Evolutionary conservation across 1,284 basidiomycete genomes (phyloP).

Genomic region (Rhodotorula sp.): DNA sequence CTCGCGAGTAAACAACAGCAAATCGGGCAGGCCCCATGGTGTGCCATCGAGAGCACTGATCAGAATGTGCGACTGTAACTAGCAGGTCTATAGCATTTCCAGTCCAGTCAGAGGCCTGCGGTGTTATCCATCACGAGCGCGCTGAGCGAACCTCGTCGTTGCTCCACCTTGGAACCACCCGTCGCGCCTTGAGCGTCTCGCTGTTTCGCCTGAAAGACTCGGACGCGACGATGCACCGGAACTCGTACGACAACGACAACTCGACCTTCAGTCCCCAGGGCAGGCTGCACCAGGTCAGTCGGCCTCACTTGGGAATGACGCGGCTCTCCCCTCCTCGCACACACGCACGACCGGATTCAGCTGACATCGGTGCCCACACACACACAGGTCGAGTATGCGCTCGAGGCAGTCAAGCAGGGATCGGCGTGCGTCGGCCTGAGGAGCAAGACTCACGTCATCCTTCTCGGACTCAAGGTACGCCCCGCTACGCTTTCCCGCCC

Average conservation of each 20-base stretch:
- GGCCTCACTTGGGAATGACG: not conserved
- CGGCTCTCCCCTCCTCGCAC: slow-evolving; percentile 47
- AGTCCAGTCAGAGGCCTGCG: no score
- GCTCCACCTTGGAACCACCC: not conserved
- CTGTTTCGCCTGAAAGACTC: no score
- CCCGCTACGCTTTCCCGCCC: not conserved
- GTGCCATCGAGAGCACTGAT: rapidly evolving
- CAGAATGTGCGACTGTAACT: no score
- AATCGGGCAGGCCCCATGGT: no score
- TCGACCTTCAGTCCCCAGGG: slow-evolving; percentile 93
- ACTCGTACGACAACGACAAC: slow-evolving; percentile 55
- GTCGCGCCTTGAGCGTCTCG: no score
- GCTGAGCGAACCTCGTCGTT: not conserved
- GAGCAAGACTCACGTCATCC: slow-evolving; percentile 89
- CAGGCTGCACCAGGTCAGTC: slow-evolving; percentile 54
- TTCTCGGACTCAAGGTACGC: slow-evolving; percentile 83
- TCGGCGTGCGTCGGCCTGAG: slow-evolving; percentile 95
- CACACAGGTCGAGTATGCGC: slow-evolving; percentile 92
- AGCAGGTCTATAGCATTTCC: no score
- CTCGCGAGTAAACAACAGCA: no score
- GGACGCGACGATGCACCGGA: slow-evolving; percentile 34
- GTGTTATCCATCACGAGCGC: no score
- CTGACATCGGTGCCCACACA: not conserved
- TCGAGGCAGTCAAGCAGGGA: slow-evolving; percentile 99
- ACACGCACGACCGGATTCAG: not conserved